These are phyloP conservation scores for Sanghuangporus baumii DNA, from an alignment of 1,284 basidiomycete species.

Conservation along the genomic window DNA sequence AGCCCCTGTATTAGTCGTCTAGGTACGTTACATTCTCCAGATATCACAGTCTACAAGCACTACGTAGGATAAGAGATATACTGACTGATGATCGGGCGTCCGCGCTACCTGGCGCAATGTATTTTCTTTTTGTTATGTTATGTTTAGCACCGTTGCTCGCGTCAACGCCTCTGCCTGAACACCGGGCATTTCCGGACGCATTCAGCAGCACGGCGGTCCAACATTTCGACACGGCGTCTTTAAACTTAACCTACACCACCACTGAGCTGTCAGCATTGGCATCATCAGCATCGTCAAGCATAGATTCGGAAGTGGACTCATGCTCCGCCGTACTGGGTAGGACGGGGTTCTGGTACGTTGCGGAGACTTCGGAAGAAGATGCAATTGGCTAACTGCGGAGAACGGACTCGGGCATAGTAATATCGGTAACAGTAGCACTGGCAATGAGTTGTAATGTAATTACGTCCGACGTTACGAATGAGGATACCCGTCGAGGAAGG, in stretches of 20 bases:
- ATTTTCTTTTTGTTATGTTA: not conserved
- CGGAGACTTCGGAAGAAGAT: not conserved
- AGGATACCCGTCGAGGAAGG: constrained; percentile 4
- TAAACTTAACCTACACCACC: constrained; percentile 20
- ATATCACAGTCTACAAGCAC: not conserved
- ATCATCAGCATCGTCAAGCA: not conserved
- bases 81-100: not conserved
- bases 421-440: not conserved
- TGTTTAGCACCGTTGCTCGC: constrained; percentile 41
- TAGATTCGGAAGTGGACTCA: not conserved
- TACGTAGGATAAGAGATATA: not conserved
- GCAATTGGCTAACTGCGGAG: not conserved
- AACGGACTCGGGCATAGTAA: not conserved
- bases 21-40: constrained; percentile 27
- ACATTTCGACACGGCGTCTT: constrained; percentile 30
- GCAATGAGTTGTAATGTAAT: too few relatives aligned
- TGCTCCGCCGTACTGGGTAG: not conserved
- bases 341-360: not conserved
- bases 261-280: not conserved
- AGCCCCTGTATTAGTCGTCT: constrained; percentile 33
- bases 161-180: constrained; percentile 42
- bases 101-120: not conserved
- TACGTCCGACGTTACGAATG: too few relatives aligned
- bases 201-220: constrained; percentile 66
- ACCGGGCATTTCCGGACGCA: constrained; percentile 47